Conservation (phyloP, 768 basidiomycete species). For the Leccinum pellstonianum region DNA sequence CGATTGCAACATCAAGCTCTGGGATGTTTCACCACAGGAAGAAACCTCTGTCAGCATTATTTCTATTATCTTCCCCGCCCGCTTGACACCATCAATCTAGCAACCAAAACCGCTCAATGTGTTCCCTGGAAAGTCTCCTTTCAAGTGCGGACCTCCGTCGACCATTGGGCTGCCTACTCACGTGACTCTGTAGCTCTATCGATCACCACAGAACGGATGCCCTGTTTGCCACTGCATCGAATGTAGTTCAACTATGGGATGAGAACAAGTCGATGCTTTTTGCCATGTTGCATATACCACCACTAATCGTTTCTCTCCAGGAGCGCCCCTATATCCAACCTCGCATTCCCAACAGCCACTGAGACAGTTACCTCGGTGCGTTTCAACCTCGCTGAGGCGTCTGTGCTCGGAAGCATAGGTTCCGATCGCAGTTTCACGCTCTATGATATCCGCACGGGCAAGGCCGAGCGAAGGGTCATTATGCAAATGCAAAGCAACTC, state of each 20-base stretch:
- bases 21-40: conserved; percentile 50
- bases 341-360: conserved; percentile 81
- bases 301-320: conserved; percentile 37
- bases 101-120: conserved; percentile 64
- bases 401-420: conserved; percentile 92
- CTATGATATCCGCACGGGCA: conserved; percentile 95
- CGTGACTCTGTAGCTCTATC: conserved; percentile 60
- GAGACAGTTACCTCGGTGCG: conserved; percentile 87
- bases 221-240: conserved; percentile 93
- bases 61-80: neutral
- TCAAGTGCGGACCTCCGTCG: conserved; percentile 62
- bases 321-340: conserved; percentile 80
- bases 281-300: neutral
- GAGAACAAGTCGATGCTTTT: conserved; percentile 69
- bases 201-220: conserved; percentile 89
- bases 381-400: conserved; percentile 93
- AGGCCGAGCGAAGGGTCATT: conserved; percentile 86
- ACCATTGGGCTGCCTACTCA: neutral
- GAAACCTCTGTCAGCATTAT: conserved; percentile 37
- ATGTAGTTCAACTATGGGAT: conserved; percentile 95
- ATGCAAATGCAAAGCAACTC: conserved; percentile 95
- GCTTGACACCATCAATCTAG: conserved; percentile 18
- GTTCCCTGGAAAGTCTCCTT: conserved; percentile 83
- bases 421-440: conserved; percentile 94
- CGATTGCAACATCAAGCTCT: conserved; percentile 80